A percentile compares a stretch with the other conserved stretches of the same genome.
Evolutionary conservation across 495 filamentous ascomycete species (phyloP).

Genomic region (Aspergillus campestris): DNA sequence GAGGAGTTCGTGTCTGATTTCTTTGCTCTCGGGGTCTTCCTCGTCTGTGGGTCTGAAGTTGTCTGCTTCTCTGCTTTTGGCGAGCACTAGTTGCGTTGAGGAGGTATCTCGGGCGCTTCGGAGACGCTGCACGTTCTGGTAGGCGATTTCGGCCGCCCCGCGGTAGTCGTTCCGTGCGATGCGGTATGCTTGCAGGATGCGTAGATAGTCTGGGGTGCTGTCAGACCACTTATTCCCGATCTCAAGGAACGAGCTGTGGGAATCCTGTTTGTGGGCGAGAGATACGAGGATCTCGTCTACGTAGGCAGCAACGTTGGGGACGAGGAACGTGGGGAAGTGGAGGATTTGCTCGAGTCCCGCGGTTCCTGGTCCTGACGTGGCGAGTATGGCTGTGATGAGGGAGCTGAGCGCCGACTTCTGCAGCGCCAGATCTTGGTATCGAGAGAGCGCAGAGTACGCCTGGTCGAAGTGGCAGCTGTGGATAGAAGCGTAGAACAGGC

Average conservation of each 20-base stretch:
- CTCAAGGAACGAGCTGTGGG: constrained; percentile 28
- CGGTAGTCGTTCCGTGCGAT: constrained; percentile 77
- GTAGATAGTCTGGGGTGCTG: constrained; percentile 50
- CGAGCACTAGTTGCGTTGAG: constrained; percentile 35
- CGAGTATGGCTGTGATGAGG: constrained; percentile 63
- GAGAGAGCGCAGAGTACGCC: constrained; percentile 69
- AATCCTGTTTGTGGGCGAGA: constrained; percentile 31
- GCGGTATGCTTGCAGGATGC: constrained; percentile 83
- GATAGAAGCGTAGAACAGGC: constrained; percentile 73
- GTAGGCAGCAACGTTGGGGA: constrained; percentile 62
- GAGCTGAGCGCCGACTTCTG: constrained; percentile 54
- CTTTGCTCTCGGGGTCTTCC: constrained; percentile 46
- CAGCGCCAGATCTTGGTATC: constrained; percentile 59
- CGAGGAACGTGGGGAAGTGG: constrained; percentile 51
- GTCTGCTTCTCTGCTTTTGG: constrained; percentile 36
- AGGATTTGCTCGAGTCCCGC: constrained; percentile 52
- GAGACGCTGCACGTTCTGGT: constrained; percentile 53
- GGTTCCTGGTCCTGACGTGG: constrained; percentile 50
- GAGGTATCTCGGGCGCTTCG: constrained; percentile 40
- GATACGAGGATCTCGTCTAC: constrained; percentile 71
- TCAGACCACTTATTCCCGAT: constrained; percentile 22
- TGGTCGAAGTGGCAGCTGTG: constrained; percentile 69
- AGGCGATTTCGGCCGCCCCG: constrained; percentile 72
- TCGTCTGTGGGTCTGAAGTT: constrained; percentile 45
- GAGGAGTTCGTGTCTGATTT: constrained; percentile 57